Evolutionary conservation across 2,329 filamentous ascomycete species (phyloP).

Genomic region (Colletotrichum sp.): DNA sequence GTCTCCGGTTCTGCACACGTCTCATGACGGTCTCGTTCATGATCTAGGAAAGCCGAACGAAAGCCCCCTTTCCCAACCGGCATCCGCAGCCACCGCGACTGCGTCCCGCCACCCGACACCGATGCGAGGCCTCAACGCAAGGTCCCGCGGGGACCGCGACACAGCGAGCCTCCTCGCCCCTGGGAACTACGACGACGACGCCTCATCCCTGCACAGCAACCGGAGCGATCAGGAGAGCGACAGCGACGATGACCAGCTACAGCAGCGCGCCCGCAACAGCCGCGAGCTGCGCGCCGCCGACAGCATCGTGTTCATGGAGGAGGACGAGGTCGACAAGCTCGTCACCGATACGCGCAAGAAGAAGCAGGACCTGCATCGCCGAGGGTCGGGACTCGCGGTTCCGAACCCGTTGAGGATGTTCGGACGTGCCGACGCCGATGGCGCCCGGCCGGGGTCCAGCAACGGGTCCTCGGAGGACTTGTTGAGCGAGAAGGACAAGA

Average conservation of each 20-base stretch:
- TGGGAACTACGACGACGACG: slow-evolving; percentile 71
- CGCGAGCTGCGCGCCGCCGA: slow-evolving; percentile 74
- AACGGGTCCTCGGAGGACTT: slow-evolving; percentile 55
- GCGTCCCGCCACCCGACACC: slow-evolving; percentile 3
- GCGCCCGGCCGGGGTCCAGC: slow-evolving; percentile 28
- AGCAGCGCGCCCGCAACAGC: slow-evolving; percentile 70
- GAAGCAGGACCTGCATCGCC: slow-evolving; percentile 54
- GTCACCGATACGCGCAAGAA: slow-evolving; percentile 56
- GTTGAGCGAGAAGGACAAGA: slow-evolving; percentile 55
- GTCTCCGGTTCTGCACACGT: not conserved
- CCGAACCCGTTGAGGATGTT: slow-evolving; percentile 56
- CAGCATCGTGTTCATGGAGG: slow-evolving; percentile 73
- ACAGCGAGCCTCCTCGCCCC: slow-evolving; percentile 64
- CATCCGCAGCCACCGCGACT: not conserved
- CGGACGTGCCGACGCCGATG: slow-evolving; percentile 37
- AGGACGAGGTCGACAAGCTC: slow-evolving; percentile 72
- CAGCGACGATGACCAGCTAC: slow-evolving; percentile 75
- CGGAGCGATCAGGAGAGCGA: slow-evolving; percentile 77
- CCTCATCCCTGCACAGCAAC: slow-evolving; percentile 68
- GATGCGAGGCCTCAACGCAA: slow-evolving; percentile 10
- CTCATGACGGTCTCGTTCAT: not conserved
- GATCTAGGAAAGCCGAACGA: not conserved
- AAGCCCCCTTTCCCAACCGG: not conserved
- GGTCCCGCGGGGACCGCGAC: slow-evolving; percentile 27
- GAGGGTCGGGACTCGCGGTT: slow-evolving; percentile 53